Conservation (phyloP, 2,329 filamentous ascomycete species). For the Capronia americana region DNA sequence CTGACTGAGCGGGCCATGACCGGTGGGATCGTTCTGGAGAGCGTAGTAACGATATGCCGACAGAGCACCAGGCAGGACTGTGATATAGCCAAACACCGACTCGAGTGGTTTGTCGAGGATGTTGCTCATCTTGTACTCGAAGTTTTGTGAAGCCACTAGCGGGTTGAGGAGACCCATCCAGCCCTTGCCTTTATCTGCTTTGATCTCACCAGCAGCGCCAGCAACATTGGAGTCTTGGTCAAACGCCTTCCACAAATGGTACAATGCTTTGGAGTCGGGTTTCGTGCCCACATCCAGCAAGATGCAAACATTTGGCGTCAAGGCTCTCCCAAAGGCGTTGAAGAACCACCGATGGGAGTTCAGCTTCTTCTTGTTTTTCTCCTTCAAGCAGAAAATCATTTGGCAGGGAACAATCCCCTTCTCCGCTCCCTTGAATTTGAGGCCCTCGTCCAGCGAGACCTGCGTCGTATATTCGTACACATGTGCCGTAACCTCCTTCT, state of each 20-base stretch:
- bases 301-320: constrained; percentile 97
- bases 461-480: constrained; percentile 99
- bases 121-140: constrained; percentile 99
- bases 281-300: constrained; percentile 95
- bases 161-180: constrained; percentile 88
- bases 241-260: constrained; percentile 98
- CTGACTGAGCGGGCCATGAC: constrained; percentile 92
- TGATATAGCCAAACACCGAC: constrained; percentile 97
- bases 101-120: constrained; percentile 97
- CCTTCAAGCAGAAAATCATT: constrained; percentile 98
- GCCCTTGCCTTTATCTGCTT: constrained; percentile 88
- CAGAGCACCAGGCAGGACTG: constrained; percentile 90
- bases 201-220: constrained; percentile 96
- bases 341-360: constrained; percentile 99
- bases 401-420: constrained; percentile 98
- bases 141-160: constrained; percentile 95
- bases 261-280: constrained; percentile 86
- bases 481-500: constrained; percentile 91
- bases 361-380: constrained; percentile 96
- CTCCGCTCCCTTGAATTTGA: constrained; percentile 98
- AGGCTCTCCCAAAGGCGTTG: constrained; percentile 90
- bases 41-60: constrained; percentile 96
- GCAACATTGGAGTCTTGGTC: constrained; percentile 97
- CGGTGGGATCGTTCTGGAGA: constrained; percentile 93
- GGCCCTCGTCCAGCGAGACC: constrained; percentile 89